phyloP scores from a whole-genome alignment of 1,284 basidiomycete genomes.

The Inonotus hispidus region DNA sequence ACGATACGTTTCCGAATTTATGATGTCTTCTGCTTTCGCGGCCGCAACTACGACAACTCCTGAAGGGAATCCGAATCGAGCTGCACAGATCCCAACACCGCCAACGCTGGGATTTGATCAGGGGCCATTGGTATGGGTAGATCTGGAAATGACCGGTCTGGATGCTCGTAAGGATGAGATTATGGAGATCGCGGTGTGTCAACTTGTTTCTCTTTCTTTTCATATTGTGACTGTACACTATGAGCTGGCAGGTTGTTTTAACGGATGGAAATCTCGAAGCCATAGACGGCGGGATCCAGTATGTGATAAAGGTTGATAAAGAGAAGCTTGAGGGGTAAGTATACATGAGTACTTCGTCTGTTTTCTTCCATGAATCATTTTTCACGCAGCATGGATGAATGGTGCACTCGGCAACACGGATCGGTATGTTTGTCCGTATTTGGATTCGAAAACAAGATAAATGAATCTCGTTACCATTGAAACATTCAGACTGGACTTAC shows the following conservation, averaged over 20 bases:
- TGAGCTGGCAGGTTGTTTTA: slow-evolving; percentile 59
- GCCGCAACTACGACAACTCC: not conserved
- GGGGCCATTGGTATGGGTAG: slow-evolving; percentile 83
- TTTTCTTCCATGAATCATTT: not conserved
- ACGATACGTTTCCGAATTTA: not conserved
- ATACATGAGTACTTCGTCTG: not conserved
- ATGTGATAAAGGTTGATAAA: slow-evolving; percentile 64
- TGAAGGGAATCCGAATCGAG: not conserved
- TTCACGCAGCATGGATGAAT: slow-evolving; percentile 59
- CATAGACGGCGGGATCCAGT: slow-evolving; percentile 72
- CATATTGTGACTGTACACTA: not conserved
- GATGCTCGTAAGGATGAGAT: slow-evolving; percentile 63
- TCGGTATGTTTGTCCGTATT: slow-evolving; percentile 36
- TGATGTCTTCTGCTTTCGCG: not conserved
- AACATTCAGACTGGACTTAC: slow-evolving; percentile 65
- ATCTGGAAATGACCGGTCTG: slow-evolving; percentile 84
- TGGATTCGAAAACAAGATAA: not conserved
- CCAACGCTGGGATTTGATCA: slow-evolving; percentile 34
- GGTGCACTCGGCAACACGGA: slow-evolving; percentile 72
- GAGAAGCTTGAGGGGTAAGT: slow-evolving; percentile 54
- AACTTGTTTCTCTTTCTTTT: not conserved
- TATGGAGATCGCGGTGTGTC: slow-evolving; percentile 65
- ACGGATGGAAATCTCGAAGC: slow-evolving; percentile 73
- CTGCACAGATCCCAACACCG: not conserved
- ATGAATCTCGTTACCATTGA: slow-evolving; percentile 2